Evolutionary conservation across 306 rosid genomes (phyloP), one percentile per base, ranked within the genome.

Genomic region (Gleditsia sinensis): DNA sequence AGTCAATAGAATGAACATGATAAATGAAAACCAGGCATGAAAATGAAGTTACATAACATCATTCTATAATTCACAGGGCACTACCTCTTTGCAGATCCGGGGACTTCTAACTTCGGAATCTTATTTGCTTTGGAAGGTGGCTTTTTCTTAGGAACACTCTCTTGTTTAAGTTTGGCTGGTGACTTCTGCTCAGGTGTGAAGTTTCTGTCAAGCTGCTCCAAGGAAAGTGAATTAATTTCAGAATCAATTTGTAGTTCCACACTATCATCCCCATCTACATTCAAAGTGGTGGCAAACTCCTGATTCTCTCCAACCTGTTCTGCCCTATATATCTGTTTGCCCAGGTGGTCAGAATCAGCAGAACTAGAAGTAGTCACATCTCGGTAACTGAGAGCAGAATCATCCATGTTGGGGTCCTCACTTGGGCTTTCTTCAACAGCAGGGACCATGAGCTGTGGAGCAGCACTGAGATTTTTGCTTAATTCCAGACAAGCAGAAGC

Each of bases 11-110:
- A 58, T 11, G 36, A 12, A 23, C 77, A 61, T 74, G 37, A 68
- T 46, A 72, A 53, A 61, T 13, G 20, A 53, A 28, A 33, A 67
- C 12, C 13, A 30, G 39, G 10, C 16, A 43, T 20, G 25, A 21
- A 69, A 54, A 2, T 28, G 9, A 6, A 25, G 43, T 76, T 16
- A 46, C 40, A 42, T 33, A n/a, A n/a, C n/a, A n/a, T 4, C 66
- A 25, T 39, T 58, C 30, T 34, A 66, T 25, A 58, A 66, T 64
- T 56, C 50, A 74, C 49, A 50, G 64, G 50, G n/a, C 12, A 55
- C 36, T 20, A 88, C 98, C 93, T 91, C 84, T 78, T 91, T 40
- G 96, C 78, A 7, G 98, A 84, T 72, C 95, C 95, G 23, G 87
- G 87, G 48, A 94, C 66, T 27, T 6, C 80, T 19, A 82, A 75